Percentiles rank a stretch among this genome's conserved stretches.
Evolutionary conservation across 768 basidiomycete species (phyloP).

Genomic region (Rickenella mellea): DNA sequence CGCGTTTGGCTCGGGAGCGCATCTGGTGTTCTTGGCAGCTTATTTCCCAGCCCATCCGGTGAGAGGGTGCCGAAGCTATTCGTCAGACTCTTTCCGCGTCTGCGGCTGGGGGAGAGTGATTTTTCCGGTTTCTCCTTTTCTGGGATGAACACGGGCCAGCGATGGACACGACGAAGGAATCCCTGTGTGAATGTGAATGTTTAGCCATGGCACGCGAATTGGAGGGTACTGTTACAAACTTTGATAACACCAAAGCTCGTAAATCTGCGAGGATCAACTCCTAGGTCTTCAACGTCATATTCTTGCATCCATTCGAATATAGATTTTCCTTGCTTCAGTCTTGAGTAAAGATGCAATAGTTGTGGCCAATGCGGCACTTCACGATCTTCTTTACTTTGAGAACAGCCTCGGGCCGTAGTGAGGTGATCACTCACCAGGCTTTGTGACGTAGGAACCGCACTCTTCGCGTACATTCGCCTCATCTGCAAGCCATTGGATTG

Average conservation of each 20-base stretch:
- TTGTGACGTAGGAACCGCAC: slow-evolving; percentile 87
- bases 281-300: slow-evolving; percentile 57
- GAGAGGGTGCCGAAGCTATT: not conserved
- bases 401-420: slow-evolving; percentile 2
- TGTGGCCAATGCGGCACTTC: slow-evolving; percentile 80
- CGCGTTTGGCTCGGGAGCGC: not conserved
- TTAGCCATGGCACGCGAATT: not conserved
- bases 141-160: slow-evolving; percentile 73
- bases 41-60: not conserved
- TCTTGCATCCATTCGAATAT: slow-evolving; percentile 83
- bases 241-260: slow-evolving; percentile 97
- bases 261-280: slow-evolving; percentile 90
- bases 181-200: slow-evolving; percentile 36
- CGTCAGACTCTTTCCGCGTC: slow-evolving; percentile 11
- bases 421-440: slow-evolving; percentile 38
- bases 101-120: slow-evolving; percentile 9
- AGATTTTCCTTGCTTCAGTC: slow-evolving; percentile 73
- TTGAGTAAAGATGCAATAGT: slow-evolving; percentile 78
- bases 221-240: slow-evolving; percentile 25
- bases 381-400: slow-evolving; percentile 4
- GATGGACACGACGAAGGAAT: slow-evolving; percentile 85
- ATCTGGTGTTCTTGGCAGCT: not conserved
- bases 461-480: slow-evolving; percentile 80
- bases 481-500: slow-evolving; percentile 79
- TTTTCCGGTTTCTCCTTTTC: slow-evolving; percentile 1